Evolutionary conservation across 2,329 filamentous ascomycete species (phyloP), one percentile per base, ranked within the genome.

Genomic region (Didymella keratinophila): DNA sequence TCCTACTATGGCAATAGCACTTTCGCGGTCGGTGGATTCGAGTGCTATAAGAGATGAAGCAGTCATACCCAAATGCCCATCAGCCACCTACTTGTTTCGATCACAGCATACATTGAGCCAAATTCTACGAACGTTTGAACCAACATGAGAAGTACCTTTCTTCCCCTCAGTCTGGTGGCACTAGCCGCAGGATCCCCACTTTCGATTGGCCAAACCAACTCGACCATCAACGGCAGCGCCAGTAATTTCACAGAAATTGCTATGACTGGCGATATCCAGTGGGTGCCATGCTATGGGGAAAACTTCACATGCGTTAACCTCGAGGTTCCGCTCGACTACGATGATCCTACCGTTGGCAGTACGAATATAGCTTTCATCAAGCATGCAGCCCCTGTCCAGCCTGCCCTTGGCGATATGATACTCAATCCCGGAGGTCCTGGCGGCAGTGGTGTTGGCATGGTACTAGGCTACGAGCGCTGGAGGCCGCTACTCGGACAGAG

Each of bases 371-470:
- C 52, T 18, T 59, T 67, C 23, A 57, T 70, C 36, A 66, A 65
- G 37, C 41, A 52, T 4, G 60, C 55, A 2, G 41, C 52, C 16
- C 25, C 56, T 30, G 61, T 48, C 2, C 25, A 56, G 11, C 32
- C 41, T 12, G 50, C 52, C 8, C 44, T 52, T 2, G 60, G 65
- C 43, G 64, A 69, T 27, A 58, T 70, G 5, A 50, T 68, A 0
- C 39, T 64, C 11, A 70, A 68, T 32, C 65, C 66, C 1, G 61
- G 66, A 18, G 64, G 64, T 1, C 75, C 76, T 2, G 74, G 76
- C n/a, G 76, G 70, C 8, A 48, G 46, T 8, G 71, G 69, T 3
- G 73, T 73, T 14, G 63, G 75, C 0, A 63, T 65, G 1, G 28
- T 60, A 62, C 43, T 65, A 0, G 36, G 55, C 5, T 18, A 18